A percentile compares a stretch with the other conserved stretches of the same genome.
phyloP scores from a whole-genome alignment of 331 rosid species.

The Malus hybrid region DNA sequence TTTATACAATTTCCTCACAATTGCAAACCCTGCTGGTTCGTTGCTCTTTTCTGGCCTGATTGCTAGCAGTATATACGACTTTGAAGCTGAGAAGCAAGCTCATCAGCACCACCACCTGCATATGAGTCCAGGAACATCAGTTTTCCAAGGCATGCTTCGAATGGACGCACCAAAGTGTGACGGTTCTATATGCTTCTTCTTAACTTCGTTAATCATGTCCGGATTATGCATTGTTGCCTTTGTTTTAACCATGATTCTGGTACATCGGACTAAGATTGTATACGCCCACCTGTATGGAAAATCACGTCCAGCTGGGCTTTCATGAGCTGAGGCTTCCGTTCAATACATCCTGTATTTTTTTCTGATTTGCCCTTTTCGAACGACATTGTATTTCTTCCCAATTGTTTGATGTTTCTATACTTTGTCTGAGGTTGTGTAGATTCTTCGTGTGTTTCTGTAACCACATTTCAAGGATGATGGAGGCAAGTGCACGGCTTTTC shows the following conservation, averaged over 20 bases:
- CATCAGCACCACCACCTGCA: slow-evolving; percentile 9
- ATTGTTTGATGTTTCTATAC: neutral
- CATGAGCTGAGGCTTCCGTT: neutral
- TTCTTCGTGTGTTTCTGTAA: neutral
- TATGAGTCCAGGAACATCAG: slow-evolving; percentile 11
- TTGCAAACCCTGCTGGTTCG: slow-evolving; percentile 36
- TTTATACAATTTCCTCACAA: slow-evolving; percentile 38
- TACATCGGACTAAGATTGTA: slow-evolving; percentile 28
- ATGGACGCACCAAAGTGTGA: slow-evolving; percentile 24
- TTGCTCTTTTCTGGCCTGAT: slow-evolving; percentile 32
- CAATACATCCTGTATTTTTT: neutral
- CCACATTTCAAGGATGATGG: neutral
- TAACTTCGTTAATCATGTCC: slow-evolving; percentile 35
- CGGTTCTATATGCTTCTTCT: slow-evolving; percentile 36
- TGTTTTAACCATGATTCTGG: slow-evolving; percentile 34
- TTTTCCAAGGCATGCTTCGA: slow-evolving; percentile 13
- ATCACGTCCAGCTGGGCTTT: slow-evolving; percentile 16
- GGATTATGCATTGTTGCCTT: slow-evolving; percentile 29
- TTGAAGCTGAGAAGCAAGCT: slow-evolving; percentile 47
- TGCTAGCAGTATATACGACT: slow-evolving; percentile 36
- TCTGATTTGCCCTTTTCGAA: neutral
- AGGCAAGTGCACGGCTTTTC: neutral
- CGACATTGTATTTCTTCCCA: neutral
- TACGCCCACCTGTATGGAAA: slow-evolving; percentile 35
- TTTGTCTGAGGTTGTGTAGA: neutral